These are phyloP conservation scores for Apiospora marii DNA, from an alignment of 2,329 filamentous ascomycete species.

Conservation along the genomic window DNA sequence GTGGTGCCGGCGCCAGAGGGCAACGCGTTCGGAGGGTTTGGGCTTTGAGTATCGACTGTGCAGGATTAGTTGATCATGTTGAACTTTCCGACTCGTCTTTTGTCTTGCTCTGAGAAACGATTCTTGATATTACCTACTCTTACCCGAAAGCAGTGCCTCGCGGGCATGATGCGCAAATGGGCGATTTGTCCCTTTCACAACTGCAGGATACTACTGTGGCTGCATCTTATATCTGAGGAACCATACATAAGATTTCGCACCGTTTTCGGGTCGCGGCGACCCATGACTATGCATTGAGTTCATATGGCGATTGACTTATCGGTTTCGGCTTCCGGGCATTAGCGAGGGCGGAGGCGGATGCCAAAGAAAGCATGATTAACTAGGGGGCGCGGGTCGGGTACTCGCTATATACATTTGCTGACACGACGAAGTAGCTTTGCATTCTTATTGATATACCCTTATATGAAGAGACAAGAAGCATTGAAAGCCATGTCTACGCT, in stretches of 20 bases:
- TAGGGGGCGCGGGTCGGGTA: neutral
- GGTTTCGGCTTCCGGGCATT: neutral
- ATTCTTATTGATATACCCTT: neutral
- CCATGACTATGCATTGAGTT: neutral
- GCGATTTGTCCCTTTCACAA: too few species aligned
- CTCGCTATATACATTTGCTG: neutral
- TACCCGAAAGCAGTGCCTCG: neutral
- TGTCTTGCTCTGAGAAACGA: neutral
- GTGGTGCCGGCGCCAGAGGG: neutral
- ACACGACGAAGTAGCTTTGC: neutral
- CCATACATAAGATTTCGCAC: neutral
- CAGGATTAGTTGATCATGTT: neutral
- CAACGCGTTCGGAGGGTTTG: neutral
- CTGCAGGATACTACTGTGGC: neutral
- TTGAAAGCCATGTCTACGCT: too few species aligned
- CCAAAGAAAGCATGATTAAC: neutral
- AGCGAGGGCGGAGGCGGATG: neutral
- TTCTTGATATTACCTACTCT: too few species aligned
- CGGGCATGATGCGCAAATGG: neutral
- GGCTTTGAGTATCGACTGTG: neutral
- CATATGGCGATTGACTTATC: neutral
- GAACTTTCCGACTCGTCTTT: neutral
- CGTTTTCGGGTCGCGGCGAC: neutral
- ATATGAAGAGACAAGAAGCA: neutral
- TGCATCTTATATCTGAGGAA: neutral